Percentiles rank a stretch among this genome's conserved stretches.
Conservation (phyloP, 352 stramenopile genomes). For the Phytophthora fragariaefolia region DNA sequence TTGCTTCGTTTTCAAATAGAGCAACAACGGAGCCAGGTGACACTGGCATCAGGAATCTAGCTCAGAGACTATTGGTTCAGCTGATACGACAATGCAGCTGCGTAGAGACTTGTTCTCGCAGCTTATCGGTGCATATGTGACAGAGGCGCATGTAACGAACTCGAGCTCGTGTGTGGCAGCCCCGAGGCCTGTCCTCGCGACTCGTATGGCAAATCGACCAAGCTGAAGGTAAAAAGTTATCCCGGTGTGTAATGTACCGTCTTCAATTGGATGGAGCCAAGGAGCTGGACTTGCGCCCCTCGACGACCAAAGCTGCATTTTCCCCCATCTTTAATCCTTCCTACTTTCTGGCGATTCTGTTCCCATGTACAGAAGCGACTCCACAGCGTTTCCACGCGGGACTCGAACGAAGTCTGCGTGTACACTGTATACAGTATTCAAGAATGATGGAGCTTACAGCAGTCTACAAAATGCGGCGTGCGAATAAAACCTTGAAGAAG, state of each 20-base stretch:
- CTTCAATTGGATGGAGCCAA: slow-evolving; percentile 4
- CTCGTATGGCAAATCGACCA: background rate
- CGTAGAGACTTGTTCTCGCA: background rate
- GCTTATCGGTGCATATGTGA: background rate
- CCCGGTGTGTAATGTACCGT: slow-evolving; percentile 3
- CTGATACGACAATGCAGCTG: background rate
- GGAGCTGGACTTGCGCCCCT: background rate
- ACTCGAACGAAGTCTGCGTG: too few relatives aligned
- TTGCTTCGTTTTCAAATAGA: background rate
- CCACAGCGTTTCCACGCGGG: too few relatives aligned
- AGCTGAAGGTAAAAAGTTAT: background rate
- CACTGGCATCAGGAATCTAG: background rate
- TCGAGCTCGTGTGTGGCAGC: slow-evolving; percentile 1
- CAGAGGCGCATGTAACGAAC: slow-evolving; percentile 1
- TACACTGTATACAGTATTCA: too few relatives aligned
- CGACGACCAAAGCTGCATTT: background rate
- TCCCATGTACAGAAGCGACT: too few relatives aligned
- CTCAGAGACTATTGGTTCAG: background rate
- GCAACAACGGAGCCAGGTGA: background rate
- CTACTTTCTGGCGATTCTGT: background rate
- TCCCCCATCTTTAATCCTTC: background rate
- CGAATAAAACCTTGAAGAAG: background rate
- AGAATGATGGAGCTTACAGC: too few relatives aligned
- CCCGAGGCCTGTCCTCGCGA: slow-evolving; percentile 1
- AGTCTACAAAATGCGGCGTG: background rate